These are phyloP conservation scores for Vitis labrusca DNA, from an alignment of 164 flowering plant genomes.

Conservation along the genomic window DNA sequence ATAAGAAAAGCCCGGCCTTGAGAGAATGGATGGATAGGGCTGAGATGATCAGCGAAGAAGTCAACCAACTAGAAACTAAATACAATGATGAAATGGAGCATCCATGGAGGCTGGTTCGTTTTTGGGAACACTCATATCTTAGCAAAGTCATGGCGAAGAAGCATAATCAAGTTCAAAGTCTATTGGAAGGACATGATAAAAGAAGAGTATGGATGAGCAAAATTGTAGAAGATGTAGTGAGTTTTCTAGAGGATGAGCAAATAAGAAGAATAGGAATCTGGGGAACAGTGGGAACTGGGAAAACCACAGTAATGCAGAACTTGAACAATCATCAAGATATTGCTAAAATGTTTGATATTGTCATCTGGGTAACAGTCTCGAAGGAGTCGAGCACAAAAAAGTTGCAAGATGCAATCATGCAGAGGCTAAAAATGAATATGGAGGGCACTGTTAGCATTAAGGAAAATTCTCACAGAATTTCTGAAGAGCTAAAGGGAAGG, in stretches of 20 bases:
- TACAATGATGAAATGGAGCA: neutral
- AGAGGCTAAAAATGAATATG: neutral
- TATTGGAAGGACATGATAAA: neutral
- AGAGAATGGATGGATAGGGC: neutral
- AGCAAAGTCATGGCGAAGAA: neutral
- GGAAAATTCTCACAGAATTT: neutral
- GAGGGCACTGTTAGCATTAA: neutral
- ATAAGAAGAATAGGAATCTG: slow-evolving; percentile 13
- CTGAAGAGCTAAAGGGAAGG: neutral
- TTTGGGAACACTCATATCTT: neutral
- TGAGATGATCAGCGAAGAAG: neutral
- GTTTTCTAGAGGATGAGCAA: neutral
- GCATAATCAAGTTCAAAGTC: neutral
- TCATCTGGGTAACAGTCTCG: slow-evolving; percentile 17
- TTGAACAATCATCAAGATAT: slow-evolving; percentile 8
- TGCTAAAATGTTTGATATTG: slow-evolving; percentile 15
- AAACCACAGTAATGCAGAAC: slow-evolving; percentile 13
- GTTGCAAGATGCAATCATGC: slow-evolving; percentile 9
- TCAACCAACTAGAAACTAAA: neutral
- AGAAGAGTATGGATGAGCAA: neutral
- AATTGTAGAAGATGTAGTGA: neutral
- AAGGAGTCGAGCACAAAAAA: slow-evolving; percentile 3
- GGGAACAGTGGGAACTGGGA: slow-evolving; percentile 13
- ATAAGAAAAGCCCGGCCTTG: neutral
- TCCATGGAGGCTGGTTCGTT: too few species aligned